These are phyloP conservation scores for Cordyceps militaris DNA, from an alignment of 2,329 filamentous ascomycete genomes.

Conservation along the genomic window DNA sequence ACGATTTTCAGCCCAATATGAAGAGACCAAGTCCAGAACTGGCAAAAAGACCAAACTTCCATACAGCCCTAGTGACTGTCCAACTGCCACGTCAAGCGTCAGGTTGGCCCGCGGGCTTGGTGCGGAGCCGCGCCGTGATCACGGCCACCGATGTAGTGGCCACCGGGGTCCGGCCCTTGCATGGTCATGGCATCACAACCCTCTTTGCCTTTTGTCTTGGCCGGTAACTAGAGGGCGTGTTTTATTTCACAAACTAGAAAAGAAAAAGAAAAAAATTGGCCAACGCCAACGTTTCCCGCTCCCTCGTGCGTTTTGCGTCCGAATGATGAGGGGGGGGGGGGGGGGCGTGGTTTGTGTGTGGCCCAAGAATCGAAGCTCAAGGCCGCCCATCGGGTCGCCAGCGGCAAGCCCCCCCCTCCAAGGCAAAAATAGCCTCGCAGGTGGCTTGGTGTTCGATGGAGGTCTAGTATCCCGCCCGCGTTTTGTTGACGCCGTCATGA, in stretches of 20 bases:
- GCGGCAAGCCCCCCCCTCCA: too few relatives aligned
- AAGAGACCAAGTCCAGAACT: too few relatives aligned
- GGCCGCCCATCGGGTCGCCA: background rate
- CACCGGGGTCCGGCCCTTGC: slow-evolving; percentile 11
- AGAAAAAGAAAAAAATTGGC: too few relatives aligned
- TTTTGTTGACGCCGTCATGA: too few relatives aligned
- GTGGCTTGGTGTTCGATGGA: background rate
- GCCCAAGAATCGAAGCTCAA: background rate
- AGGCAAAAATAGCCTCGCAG: background rate
- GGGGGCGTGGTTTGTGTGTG: too few relatives aligned
- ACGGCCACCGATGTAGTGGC: slow-evolving; percentile 1
- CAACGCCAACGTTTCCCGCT: background rate
- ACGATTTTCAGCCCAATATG: slow-evolving; percentile 6
- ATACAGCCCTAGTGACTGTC: slow-evolving; percentile 1
- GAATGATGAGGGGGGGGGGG: slow-evolving; percentile 1
- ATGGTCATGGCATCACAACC: slow-evolving; percentile 5
- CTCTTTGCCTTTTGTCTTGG: too few relatives aligned
- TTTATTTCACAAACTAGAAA: too few relatives aligned
- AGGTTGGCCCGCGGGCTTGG: background rate
- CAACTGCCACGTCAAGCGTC: slow-evolving; percentile 7
- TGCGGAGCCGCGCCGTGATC: background rate
- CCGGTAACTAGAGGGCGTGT: too few relatives aligned
- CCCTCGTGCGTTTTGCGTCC: background rate
- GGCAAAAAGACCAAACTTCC: too few relatives aligned
- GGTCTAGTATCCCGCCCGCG: too few relatives aligned